Conservation (phyloP, 495 filamentous ascomycete genomes). For the Xylaria scruposa region DNA sequence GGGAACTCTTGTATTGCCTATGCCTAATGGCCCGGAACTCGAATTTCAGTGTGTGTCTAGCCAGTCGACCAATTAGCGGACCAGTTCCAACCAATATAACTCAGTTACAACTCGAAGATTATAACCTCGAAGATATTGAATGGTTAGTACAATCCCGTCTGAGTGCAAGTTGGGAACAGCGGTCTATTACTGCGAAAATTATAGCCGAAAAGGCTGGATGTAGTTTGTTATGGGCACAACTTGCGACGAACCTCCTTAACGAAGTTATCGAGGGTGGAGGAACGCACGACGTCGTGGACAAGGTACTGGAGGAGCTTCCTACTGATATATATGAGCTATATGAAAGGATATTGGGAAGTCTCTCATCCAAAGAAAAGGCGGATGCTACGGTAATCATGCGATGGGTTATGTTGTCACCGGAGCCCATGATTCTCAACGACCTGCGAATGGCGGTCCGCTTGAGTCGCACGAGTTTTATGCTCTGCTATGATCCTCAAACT, state of each 20-base stretch:
- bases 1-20: conserved; percentile 41
- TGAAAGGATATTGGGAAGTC: conserved; percentile 46
- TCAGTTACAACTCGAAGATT: conserved; percentile 41
- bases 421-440: conserved; percentile 48
- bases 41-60: conserved; percentile 47
- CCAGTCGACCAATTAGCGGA: conserved; percentile 32
- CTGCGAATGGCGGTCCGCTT: conserved; percentile 43
- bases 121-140: conserved; percentile 45
- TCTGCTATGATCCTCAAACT: conserved; percentile 33
- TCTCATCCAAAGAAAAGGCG: conserved; percentile 42
- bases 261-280: conserved; percentile 46
- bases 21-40: conserved; percentile 45
- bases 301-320: conserved; percentile 45
- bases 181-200: conserved; percentile 33
- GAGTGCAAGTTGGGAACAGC: conserved; percentile 45
- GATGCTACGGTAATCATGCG: conserved; percentile 46
- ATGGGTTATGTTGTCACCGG: conserved; percentile 46
- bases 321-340: conserved; percentile 46
- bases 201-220: conserved; percentile 42
- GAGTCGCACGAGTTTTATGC: conserved; percentile 32
- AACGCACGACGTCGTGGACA: conserved; percentile 42
- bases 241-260: conserved; percentile 48
- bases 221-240: conserved; percentile 49
- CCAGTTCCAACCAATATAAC: conserved; percentile 36
- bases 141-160: conserved; percentile 45